Percentiles rank a stretch among this genome's conserved stretches.
Evolutionary conservation across 2,329 filamentous ascomycete genomes (phyloP).

Genomic region (Trichophyton verrucosum): DNA sequence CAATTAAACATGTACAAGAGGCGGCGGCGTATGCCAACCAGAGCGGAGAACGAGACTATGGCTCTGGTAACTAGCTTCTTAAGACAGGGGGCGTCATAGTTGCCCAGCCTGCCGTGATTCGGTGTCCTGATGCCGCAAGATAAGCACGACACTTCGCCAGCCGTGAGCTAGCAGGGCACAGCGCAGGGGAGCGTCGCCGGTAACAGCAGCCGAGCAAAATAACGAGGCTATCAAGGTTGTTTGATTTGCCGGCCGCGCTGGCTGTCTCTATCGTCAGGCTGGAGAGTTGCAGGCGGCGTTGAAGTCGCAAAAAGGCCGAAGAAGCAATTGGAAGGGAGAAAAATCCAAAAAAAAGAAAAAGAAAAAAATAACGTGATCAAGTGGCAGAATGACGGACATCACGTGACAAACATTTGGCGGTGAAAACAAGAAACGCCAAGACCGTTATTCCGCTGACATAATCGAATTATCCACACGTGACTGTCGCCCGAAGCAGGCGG

Average conservation of each 20-base stretch:
- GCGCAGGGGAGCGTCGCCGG: neutral
- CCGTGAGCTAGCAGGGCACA: neutral
- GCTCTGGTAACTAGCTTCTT: neutral
- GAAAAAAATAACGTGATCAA: constrained; percentile 1
- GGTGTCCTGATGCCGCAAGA: neutral
- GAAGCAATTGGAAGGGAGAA: too few relatives aligned
- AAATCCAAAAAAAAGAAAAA: neutral
- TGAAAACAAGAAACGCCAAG: neutral
- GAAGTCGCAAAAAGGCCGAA: neutral
- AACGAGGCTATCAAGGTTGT: too few relatives aligned
- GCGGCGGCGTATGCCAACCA: neutral
- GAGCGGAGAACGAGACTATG: neutral
- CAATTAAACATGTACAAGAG: too few relatives aligned
- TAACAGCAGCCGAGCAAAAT: neutral
- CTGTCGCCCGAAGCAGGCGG: too few relatives aligned
- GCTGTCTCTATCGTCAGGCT: too few relatives aligned
- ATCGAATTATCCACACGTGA: neutral
- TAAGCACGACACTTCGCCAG: neutral
- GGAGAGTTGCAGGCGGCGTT: neutral
- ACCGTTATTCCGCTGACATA: neutral
- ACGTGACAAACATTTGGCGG: neutral
- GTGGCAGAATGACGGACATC: neutral
- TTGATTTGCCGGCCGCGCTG: too few relatives aligned
- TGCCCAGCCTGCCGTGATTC: neutral
- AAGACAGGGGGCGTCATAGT: neutral